Evolutionary conservation across 2,329 filamentous ascomycete genomes (phyloP), one percentile per base, ranked within the genome.

Genomic region (Epichloe aotearoae): DNA sequence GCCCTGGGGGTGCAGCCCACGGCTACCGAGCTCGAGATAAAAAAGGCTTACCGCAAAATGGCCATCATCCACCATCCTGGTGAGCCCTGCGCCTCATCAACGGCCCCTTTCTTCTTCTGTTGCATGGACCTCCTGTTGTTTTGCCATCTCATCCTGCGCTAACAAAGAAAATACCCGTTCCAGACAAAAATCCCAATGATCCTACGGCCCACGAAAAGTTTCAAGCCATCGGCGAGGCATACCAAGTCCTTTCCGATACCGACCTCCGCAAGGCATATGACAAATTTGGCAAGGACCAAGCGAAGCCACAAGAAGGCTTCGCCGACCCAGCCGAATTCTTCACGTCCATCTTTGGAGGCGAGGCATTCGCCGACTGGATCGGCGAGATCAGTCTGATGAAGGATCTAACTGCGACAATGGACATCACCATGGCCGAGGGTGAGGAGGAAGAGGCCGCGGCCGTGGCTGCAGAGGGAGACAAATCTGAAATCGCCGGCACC

Each of bases 351-450:
- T 98, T 98, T 64, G 93, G 93, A 59, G 93, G 93, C 54, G 91
- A 96, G 61, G 89, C 91, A 12, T 98, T 98, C 63, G 76, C 85
- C 54, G 91, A 98, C 73, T 88, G 93, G 76, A 97, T 98, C 63
- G 93, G 93, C 58, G 93, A 98, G 75, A 95, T 98, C 59, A 93
- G 88, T 47, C 80, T 98, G 52, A 96, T 98, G 87, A 97, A 96
- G 73, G 93, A 98, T 63, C 77, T 98, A 50, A 97, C 91, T 17
- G 88, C 89, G 62, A 95, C 90, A 43, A 97, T 98, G 91, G 93
- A 98, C 62, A 97, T 98, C 58, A 90, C 88, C 19, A 91, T 89
- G 82, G 76, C 86, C 51, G 87, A 88, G 60, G 84, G 86, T 38
- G 76, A 75, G 5, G 74, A 76, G 15, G 72, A 71, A 3, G 72